phyloP scores from a whole-genome alignment of 208 protist species.

The Angomonas ambiguus region DNA sequence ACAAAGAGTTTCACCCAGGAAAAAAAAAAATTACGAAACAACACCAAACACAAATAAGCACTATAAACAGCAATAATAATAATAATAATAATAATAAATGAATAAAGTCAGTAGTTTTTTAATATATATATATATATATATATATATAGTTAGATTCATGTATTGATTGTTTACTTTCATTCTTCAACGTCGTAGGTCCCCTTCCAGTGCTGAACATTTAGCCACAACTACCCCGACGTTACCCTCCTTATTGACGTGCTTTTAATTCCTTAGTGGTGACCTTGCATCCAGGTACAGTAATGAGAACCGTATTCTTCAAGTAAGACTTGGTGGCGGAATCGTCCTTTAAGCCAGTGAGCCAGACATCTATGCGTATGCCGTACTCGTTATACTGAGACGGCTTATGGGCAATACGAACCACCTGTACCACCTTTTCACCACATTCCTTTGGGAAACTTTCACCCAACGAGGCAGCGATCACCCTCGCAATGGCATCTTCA shows the following conservation, averaged over 20 bases:
- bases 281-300: no score
- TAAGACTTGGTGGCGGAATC: conserved; percentile 39
- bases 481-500: conserved; percentile 36
- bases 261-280: no score
- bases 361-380: conserved; percentile 63
- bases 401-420: conserved; percentile 80
- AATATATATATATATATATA: neutral
- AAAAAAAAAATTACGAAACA: conserved; percentile 16
- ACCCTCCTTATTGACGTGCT: no score
- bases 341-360: conserved; percentile 37
- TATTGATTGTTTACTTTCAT: neutral
- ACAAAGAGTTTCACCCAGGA: neutral
- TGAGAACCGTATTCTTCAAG: conserved; percentile 39
- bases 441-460: conserved; percentile 52
- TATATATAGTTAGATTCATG: neutral
- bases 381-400: conserved; percentile 50
- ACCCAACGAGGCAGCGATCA: conserved; percentile 69
- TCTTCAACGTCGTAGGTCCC: no score
- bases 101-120: conserved; percentile 10
- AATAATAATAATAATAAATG: neutral
- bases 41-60: conserved; percentile 11
- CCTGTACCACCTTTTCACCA: conserved; percentile 41
- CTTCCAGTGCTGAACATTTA: no score
- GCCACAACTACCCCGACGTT: no score
- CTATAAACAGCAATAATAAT: neutral